Conservation (phyloP, 2,329 filamentous ascomycete species). For the Fusarium equiseti region DNA sequence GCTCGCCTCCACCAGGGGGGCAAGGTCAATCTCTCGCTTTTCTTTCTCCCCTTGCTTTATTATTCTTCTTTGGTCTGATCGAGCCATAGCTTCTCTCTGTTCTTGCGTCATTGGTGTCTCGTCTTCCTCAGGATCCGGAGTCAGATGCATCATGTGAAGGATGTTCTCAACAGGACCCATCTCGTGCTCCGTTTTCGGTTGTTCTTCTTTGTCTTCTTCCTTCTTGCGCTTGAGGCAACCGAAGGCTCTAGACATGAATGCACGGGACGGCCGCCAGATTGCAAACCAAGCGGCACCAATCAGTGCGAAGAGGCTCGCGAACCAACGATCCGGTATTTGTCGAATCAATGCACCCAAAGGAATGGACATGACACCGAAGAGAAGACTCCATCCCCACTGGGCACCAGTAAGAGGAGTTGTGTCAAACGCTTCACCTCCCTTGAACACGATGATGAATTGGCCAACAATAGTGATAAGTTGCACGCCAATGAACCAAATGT, state of each 20-base stretch:
- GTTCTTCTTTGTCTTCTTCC: constrained; percentile 27
- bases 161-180: constrained; percentile 45
- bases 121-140: constrained; percentile 24
- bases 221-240: constrained; percentile 45
- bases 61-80: constrained; percentile 34
- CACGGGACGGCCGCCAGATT: constrained; percentile 28
- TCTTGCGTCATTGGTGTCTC: constrained; percentile 43
- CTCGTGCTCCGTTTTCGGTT: constrained; percentile 35
- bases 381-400: constrained; percentile 78
- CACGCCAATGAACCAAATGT: constrained; percentile 81
- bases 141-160: constrained; percentile 40
- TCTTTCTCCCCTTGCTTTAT: constrained; percentile 33
- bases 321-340: constrained; percentile 55
- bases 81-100: constrained; percentile 41
- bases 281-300: constrained; percentile 5
- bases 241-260: constrained; percentile 22
- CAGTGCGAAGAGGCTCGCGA: constrained; percentile 46
- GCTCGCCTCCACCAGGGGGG: constrained; percentile 50
- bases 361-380: constrained; percentile 75
- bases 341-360: constrained; percentile 65
- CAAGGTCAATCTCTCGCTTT: constrained; percentile 49
- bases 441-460: constrained; percentile 78
- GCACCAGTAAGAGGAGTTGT: constrained; percentile 70
- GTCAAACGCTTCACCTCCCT: constrained; percentile 76
- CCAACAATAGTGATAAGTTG: constrained; percentile 75